Base-by-base conservation (phyloP, 371 early-diverging fungal genomes). In the Mycotypha africana region DNA sequence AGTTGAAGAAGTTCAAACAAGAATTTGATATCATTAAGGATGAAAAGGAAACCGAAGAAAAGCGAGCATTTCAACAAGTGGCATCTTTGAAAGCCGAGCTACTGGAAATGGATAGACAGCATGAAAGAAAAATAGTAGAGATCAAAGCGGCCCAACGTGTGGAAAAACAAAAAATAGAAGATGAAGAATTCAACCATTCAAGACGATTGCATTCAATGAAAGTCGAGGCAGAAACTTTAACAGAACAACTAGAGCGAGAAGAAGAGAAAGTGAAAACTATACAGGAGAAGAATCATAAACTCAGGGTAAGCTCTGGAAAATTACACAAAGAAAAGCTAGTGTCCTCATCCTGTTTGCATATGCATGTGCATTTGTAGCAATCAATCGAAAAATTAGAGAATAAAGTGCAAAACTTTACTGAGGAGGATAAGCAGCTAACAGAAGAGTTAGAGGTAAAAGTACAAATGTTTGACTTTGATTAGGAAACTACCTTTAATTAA, bases 121-220 rank as follows among this genome's bases (percentile, higher is more conserved):
- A 68, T 50, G 36, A 21, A 0, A 47, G 37, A 14, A 52, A 63
- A 24, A 38, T 63, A 22, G 60, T 58, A 42, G 49, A 59, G 9
- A 12, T 61, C 11, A 57, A 64, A 23, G 52, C 61, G 10, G 46
- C 54, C 17, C 69, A 61, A n/a, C 51, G 64, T 8, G 57, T 68
- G 12, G 60, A 64, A 30, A 44, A 37, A 14, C 69, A 68, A 40
- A 53, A 53, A 28, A 20, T 70, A 8, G 59, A 63, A 42, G 70
- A 70, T 23, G 52, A 62, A 6, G 50, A 48, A 2, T 26, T 70
- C 20, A 63, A 63, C 3, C 49, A 47, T 28, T 52, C 51, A 16
- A 53, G 66, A 12, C 49, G 56, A 17, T 42, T 60, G 2, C 41
- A 48, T 6, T 44, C 56, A 9, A 40, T 58, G 10, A 57, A 65